phyloP scores from a whole-genome alignment of 2,329 filamentous ascomycete species.

The Aspergillus hortae region DNA sequence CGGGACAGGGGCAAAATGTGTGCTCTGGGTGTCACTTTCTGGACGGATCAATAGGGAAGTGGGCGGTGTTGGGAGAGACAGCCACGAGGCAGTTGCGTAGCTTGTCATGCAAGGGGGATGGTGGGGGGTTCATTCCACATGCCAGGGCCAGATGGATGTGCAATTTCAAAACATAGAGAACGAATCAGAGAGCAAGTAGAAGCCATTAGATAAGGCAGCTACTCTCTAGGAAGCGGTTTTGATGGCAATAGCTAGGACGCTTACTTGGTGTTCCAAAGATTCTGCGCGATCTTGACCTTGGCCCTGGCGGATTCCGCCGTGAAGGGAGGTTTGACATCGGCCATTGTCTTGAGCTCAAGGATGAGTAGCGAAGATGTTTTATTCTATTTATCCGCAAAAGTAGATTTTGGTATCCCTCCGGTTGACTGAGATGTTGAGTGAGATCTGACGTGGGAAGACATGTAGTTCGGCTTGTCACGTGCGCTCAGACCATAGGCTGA shows the following conservation, averaged over 20 bases:
- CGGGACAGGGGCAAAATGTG: not conserved
- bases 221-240: too few relatives aligned
- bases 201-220: not conserved
- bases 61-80: not conserved
- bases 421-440: too few relatives aligned
- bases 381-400: too few relatives aligned
- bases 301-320: constrained; percentile 65
- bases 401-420: too few relatives aligned
- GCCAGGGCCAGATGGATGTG: not conserved
- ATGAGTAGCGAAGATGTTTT: not conserved
- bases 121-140: not conserved
- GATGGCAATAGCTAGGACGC: constrained; percentile 8
- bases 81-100: constrained; percentile 3
- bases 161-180: not conserved
- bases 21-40: not conserved
- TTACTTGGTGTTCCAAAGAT: constrained; percentile 76
- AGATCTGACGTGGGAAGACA: too few relatives aligned
- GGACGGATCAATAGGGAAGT: not conserved
- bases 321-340: constrained; percentile 62
- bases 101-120: constrained; percentile 2
- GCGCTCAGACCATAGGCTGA: too few relatives aligned
- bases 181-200: not conserved
- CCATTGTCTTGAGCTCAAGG: constrained; percentile 24
- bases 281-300: constrained; percentile 82
- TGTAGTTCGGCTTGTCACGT: too few relatives aligned